These are phyloP conservation scores for Ailanthus altissimus DNA, from an alignment of 345 rosid species.

Conservation along the genomic window DNA sequence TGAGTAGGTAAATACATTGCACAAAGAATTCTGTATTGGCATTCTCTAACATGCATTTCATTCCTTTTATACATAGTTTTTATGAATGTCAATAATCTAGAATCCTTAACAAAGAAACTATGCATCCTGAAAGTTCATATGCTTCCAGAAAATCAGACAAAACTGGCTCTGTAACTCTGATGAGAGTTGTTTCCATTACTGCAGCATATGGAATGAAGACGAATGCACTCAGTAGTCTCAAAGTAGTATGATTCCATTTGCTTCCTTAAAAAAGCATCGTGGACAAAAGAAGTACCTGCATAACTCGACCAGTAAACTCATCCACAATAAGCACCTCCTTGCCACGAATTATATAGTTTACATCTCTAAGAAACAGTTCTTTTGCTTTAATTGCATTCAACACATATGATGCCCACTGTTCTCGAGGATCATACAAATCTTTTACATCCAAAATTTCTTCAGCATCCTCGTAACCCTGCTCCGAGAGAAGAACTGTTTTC, in stretches of 20 bases:
- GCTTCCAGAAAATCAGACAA: neutral
- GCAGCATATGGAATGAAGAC: constrained; percentile 4
- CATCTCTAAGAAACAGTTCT: constrained; percentile 91
- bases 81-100: neutral
- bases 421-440: constrained; percentile 97
- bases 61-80: neutral
- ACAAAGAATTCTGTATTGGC: neutral
- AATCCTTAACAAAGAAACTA: neutral
- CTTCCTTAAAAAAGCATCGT: constrained; percentile 4
- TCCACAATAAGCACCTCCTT: constrained; percentile 97
- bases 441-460: constrained; percentile 89
- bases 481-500: constrained; percentile 85
- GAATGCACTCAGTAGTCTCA: neutral
- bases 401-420: constrained; percentile 92
- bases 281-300: constrained; percentile 67
- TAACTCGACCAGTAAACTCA: constrained; percentile 97
- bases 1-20: neutral
- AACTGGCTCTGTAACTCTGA: neutral
- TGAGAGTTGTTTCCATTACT: neutral
- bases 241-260: neutral
- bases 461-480: constrained; percentile 95
- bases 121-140: neutral
- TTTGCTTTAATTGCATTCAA: constrained; percentile 96
- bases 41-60: neutral
- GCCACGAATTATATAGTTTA: constrained; percentile 88